A percentile compares a stretch with the other conserved stretches of the same genome.
These are phyloP conservation scores for Pseudocercospora ulei DNA, from an alignment of 2,329 filamentous ascomycete genomes.

Conservation along the genomic window DNA sequence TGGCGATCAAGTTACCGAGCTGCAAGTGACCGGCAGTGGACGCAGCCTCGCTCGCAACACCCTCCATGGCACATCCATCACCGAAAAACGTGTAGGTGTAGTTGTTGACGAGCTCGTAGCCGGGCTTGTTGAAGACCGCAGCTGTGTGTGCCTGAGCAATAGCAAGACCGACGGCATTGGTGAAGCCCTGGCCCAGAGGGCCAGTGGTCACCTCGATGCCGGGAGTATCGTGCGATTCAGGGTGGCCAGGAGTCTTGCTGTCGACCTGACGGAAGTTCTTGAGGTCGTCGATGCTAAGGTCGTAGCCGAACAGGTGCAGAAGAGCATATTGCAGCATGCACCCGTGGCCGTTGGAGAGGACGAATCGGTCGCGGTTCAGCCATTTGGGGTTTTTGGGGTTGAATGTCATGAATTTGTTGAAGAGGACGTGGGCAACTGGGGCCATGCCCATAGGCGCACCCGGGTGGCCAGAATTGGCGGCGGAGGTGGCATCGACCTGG, in stretches of 20 bases:
- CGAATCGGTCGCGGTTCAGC: conserved; percentile 96
- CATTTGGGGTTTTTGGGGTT: conserved; percentile 98
- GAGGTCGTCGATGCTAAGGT: conserved; percentile 74
- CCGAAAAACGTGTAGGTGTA: conserved; percentile 95
- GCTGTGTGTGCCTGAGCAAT: conserved; percentile 89
- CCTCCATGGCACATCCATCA: conserved; percentile 98
- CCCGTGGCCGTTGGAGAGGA: conserved; percentile 96
- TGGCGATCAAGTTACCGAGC: conserved; percentile 90
- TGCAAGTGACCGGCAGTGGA: conserved; percentile 92
- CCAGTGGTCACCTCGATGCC: conserved; percentile 97
- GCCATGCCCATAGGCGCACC: conserved; percentile 98
- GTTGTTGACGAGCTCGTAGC: conserved; percentile 85
- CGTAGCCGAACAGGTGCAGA: conserved; percentile 92
- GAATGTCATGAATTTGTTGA: conserved; percentile 98
- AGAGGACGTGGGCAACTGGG: conserved; percentile 89
- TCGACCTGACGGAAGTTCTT: conserved; percentile 81
- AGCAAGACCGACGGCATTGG: conserved; percentile 94
- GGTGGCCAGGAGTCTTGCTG: conserved; percentile 88
- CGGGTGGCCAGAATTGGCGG: conserved; percentile 95
- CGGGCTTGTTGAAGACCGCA: conserved; percentile 92
- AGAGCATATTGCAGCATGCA: conserved; percentile 99
- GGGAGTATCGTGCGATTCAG: conserved; percentile 90
- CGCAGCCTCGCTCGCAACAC: conserved; percentile 84
- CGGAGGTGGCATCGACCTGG: conserved; percentile 92
- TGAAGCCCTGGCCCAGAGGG: conserved; percentile 92